Evolutionary conservation across 2,329 filamentous ascomycete species (phyloP).

Genomic region (Dothiorella sarmentorum): DNA sequence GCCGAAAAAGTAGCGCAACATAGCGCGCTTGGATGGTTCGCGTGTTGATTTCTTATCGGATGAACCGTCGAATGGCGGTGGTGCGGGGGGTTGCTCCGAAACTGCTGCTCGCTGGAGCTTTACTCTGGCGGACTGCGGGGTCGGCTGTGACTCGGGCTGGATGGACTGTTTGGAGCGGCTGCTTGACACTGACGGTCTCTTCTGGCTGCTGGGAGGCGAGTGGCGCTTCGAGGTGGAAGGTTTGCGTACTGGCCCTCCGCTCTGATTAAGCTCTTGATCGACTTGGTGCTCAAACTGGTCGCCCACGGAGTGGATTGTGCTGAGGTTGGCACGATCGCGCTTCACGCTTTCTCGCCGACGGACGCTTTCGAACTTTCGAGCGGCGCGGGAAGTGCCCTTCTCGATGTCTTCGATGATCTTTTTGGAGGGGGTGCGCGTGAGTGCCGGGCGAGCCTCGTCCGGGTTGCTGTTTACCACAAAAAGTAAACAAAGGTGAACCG

Average conservation of each 20-base stretch:
- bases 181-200: neutral
- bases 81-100: conserved; percentile 26
- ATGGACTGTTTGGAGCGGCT: neutral
- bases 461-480: conserved; percentile 4
- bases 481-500: conserved; percentile 5
- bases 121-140: neutral
- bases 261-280: neutral
- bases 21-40: conserved; percentile 28
- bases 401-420: conserved; percentile 39
- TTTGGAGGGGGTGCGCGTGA: conserved; percentile 28
- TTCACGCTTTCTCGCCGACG: conserved; percentile 11
- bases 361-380: conserved; percentile 10
- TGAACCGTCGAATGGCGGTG: conserved; percentile 24
- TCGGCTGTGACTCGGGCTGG: neutral
- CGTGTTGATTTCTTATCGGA: conserved; percentile 28
- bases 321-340: conserved; percentile 10
- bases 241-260: conserved; percentile 20
- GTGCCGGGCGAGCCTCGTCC: neutral
- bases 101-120: neutral
- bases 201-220: neutral
- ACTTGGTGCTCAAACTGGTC: conserved; percentile 16
- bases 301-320: conserved; percentile 17
- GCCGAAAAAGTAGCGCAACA: conserved; percentile 40
- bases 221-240: conserved; percentile 25
- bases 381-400: conserved; percentile 20